Evolutionary conservation across 805 yeast species (phyloP), one percentile per base, ranked within the genome.

Genomic region (Peterozyma toletana): DNA sequence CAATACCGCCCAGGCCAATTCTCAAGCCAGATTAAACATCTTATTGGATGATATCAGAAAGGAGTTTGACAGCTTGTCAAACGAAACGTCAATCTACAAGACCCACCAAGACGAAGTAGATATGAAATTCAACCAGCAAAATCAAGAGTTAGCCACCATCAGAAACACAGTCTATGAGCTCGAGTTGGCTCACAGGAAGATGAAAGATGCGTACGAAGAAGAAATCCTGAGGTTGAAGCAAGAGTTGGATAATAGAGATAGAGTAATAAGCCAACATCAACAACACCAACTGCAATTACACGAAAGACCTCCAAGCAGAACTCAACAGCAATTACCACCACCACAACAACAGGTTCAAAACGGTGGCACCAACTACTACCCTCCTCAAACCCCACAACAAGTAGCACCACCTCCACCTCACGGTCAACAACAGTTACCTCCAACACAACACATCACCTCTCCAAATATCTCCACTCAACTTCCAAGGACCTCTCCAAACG

Each of bases 171-270:
- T 91, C 29, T 89, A 83, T 59, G 98, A 93, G 60, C 75, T 91
- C 56, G 97, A 91, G 63, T 77, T 83, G 75, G 91, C 96, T 35
- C 98, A 91, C 68, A 76, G 96, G 54, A 86, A 87, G 60, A 86
- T 93, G 76, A 90, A 91, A 67, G 97, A 91, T 58, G 89, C 90
- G 39, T 93, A 91, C 65, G 97, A 91, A 63, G 96, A 86, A 56
- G 98, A 91, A 66, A 85, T 93, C 45, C 70, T 78, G 59, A 74
- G 93, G 53, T 74, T 91, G 63, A 89, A 91, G 63, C 79, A 81
- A 50, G 96, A 89, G 60, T 72, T 91, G 52, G 96, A 88, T 55
- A 78, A 74, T 57, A 73, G 90, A 54, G 95, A 86, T 59, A 75
- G 91, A 60, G 70, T 73, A 54, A 48, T 63, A 68, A 59, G 63